phyloP scores from a whole-genome alignment of 805 yeast species.

The Candida michaelii region DNA sequence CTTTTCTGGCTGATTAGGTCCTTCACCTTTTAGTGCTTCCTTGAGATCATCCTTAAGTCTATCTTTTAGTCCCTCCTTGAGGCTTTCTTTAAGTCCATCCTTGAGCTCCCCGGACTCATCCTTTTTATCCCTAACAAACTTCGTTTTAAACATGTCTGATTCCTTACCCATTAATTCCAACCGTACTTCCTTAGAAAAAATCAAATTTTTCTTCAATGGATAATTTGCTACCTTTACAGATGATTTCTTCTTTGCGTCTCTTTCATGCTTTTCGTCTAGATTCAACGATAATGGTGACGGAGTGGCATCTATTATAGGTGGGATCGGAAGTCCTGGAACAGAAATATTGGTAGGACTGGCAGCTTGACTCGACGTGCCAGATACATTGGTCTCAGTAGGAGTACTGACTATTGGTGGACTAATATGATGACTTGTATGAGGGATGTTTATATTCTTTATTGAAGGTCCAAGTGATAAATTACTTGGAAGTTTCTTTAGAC shows the following conservation, averaged over 20 bases:
- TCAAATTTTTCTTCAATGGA: constrained; percentile 27
- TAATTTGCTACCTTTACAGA: not conserved
- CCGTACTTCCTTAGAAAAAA: constrained; percentile 40
- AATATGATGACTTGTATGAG: not conserved
- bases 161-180: constrained; percentile 28
- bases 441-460: not conserved
- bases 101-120: not conserved
- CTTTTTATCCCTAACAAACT: constrained; percentile 9
- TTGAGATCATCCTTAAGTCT: not conserved
- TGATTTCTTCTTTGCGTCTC: constrained; percentile 7
- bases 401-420: not conserved
- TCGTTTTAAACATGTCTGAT: constrained; percentile 12
- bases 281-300: constrained; percentile 28
- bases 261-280: constrained; percentile 9
- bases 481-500: constrained; percentile 7
- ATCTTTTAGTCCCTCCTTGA: not conserved
- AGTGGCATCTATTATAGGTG: constrained; percentile 5
- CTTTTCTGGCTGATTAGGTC: constrained; percentile 5
- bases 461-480: constrained; percentile 2
- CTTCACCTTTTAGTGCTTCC: not conserved
- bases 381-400: not conserved
- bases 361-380: constrained; percentile 1
- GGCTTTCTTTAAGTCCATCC: not conserved
- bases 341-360: constrained; percentile 2
- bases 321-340: not conserved